Evolutionary conservation across 2,329 filamentous ascomycete genomes (phyloP).

Genomic region (Colletotrichum tamarilloi): DNA sequence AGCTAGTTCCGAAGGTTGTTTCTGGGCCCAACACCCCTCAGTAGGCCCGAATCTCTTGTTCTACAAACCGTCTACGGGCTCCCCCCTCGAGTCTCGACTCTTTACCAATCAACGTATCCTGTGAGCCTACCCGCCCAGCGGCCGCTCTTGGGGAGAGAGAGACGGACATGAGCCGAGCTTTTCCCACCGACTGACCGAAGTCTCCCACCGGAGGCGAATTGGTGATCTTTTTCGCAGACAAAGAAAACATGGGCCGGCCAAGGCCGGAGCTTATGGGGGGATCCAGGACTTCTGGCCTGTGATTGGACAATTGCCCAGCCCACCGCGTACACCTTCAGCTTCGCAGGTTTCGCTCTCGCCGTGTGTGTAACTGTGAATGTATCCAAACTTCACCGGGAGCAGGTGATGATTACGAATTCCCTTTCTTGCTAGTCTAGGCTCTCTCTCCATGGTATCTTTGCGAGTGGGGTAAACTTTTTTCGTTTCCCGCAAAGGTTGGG

Average conservation of each 20-base stretch:
- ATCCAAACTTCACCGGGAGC: no score
- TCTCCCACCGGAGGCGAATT: neutral
- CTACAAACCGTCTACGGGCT: no score
- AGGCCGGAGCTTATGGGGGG: neutral
- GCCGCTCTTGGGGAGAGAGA: neutral
- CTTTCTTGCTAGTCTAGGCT: neutral
- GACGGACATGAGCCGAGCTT: constrained; percentile 4
- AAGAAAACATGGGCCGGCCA: constrained; percentile 10
- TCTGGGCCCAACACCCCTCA: neutral
- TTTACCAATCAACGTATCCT: neutral
- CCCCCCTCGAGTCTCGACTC: neutral
- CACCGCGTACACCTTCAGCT: no score
- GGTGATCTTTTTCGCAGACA: neutral
- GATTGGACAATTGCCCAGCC: neutral
- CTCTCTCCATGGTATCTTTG: neutral
- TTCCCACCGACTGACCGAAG: no score
- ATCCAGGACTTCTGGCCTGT: neutral
- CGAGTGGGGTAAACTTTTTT: neutral
- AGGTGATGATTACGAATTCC: neutral
- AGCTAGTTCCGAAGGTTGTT: neutral
- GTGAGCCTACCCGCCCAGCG: no score
- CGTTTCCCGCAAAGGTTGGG: neutral
- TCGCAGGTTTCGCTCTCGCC: no score
- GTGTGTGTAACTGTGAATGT: no score
- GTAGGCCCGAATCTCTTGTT: neutral